Evolutionary conservation across 805 yeast genomes (phyloP).

Genomic region (Schizosaccharomyces lindneri): DNA sequence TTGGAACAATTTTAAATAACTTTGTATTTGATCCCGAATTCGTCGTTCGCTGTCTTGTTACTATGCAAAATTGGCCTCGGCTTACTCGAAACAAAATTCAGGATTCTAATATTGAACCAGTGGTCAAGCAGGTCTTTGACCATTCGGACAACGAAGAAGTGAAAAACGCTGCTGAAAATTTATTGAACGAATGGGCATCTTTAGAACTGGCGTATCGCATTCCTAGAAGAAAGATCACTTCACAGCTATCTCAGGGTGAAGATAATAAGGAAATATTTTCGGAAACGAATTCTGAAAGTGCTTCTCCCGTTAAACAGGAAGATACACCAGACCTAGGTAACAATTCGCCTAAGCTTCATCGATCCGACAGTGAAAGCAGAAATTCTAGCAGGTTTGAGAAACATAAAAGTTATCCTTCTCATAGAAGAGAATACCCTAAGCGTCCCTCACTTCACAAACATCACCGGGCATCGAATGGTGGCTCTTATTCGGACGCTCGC

Average conservation of each 20-base stretch:
- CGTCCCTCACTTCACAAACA: background rate
- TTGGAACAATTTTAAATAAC: constrained; percentile 31
- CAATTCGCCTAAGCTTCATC: too few relatives aligned
- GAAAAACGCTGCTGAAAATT: constrained; percentile 17
- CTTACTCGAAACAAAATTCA: constrained; percentile 57
- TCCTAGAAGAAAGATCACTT: constrained; percentile 24
- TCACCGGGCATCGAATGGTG: background rate
- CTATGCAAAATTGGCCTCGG: constrained; percentile 40
- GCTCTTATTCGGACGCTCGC: background rate
- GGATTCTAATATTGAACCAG: constrained; percentile 44
- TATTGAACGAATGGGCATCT: constrained; percentile 44
- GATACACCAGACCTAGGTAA: background rate
- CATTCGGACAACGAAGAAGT: constrained; percentile 13
- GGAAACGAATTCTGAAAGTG: background rate
- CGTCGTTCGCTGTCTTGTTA: constrained; percentile 25
- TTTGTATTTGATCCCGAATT: constrained; percentile 20
- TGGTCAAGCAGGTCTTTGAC: constrained; percentile 22
- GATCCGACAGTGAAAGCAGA: too few relatives aligned
- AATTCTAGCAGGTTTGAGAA: background rate
- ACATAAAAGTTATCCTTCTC: background rate
- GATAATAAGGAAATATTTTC: too few relatives aligned
- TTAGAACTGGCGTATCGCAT: constrained; percentile 68
- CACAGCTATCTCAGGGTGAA: too few relatives aligned
- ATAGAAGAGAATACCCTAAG: background rate
- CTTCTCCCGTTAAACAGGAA: background rate